Evolutionary conservation across 768 basidiomycete species (phyloP).

Genomic region (Symmetrospora coprosmae): DNA sequence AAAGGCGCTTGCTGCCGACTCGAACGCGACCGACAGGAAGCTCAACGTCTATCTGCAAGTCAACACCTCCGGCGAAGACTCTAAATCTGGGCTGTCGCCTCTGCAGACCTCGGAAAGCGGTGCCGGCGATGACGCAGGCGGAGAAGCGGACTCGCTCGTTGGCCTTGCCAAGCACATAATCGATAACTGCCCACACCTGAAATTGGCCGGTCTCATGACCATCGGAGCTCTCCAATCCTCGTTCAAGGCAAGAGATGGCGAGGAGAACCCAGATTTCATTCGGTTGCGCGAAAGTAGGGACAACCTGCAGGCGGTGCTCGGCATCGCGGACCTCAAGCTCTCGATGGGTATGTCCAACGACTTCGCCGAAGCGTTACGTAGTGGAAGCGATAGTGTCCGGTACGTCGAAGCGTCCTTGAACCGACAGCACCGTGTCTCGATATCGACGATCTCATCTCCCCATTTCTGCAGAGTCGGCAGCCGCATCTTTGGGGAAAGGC

Average conservation of each 20-base stretch:
- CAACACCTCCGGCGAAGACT: slow-evolving; percentile 85
- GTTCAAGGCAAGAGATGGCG: slow-evolving; percentile 41
- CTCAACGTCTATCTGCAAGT: slow-evolving; percentile 79
- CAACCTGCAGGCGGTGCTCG: slow-evolving; percentile 9
- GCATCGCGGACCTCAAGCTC: slow-evolving; percentile 35
- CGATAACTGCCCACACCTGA: slow-evolving; percentile 55
- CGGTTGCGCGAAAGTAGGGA: slow-evolving; percentile 30
- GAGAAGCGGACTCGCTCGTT: slow-evolving; percentile 45
- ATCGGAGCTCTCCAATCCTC: slow-evolving; percentile 74
- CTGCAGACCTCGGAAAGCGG: slow-evolving; percentile 36
- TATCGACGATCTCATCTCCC: background rate
- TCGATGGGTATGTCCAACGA: slow-evolving; percentile 95
- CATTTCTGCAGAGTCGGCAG: slow-evolving; percentile 17
- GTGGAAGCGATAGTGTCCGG: slow-evolving; percentile 73
- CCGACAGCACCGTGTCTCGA: no score
- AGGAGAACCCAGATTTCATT: slow-evolving; percentile 60
- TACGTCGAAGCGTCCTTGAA: background rate
- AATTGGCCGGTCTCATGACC: slow-evolving; percentile 82
- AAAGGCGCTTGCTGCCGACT: slow-evolving; percentile 47
- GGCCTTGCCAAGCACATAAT: slow-evolving; percentile 60
- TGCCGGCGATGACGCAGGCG: slow-evolving; percentile 27
- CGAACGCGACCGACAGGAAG: slow-evolving; percentile 46
- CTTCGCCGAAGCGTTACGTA: slow-evolving; percentile 68
- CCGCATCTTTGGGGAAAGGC: slow-evolving; percentile 18
- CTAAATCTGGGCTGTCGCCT: slow-evolving; percentile 70